phyloP scores from a whole-genome alignment of 108 stramenopile species.

The Fragilariopsis cylindrus region DNA sequence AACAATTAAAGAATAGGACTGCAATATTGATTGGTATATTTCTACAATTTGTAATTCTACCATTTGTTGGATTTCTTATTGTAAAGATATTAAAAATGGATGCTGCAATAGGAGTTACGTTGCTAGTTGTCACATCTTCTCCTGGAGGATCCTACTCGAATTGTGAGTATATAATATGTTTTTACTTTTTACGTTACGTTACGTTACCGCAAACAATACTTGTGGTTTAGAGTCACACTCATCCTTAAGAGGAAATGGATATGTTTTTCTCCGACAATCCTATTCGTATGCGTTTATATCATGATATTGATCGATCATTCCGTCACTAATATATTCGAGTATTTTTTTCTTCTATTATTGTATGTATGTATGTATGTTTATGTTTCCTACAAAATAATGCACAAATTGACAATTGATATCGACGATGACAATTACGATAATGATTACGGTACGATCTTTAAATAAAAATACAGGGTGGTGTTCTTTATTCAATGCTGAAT shows the following conservation, averaged over 20 bases:
- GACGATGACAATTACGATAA: background rate
- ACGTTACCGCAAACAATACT: too few species aligned
- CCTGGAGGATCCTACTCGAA: conserved; percentile 90
- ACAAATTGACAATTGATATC: background rate
- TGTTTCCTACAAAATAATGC: too few species aligned
- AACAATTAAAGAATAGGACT: conserved; percentile 54
- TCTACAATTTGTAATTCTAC: conserved; percentile 80
- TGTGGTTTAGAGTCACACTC: background rate
- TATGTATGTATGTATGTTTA: too few species aligned
- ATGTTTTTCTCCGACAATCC: background rate
- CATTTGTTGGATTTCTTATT: conserved; percentile 75
- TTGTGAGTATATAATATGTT: conserved; percentile 37
- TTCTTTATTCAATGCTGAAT: conserved; percentile 68
- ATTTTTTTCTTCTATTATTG: background rate
- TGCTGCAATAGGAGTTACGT: conserved; percentile 61
- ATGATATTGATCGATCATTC: background rate
- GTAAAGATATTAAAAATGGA: conserved; percentile 54
- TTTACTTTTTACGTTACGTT: conserved; percentile 19
- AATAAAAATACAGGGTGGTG: conserved; percentile 45
- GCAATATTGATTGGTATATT: conserved; percentile 52
- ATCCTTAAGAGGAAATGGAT: background rate
- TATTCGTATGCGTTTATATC: background rate
- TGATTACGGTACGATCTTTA: background rate
- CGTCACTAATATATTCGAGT: background rate
- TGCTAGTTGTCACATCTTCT: conserved; percentile 79